Conservation (phyloP, 2,329 filamentous ascomycete species). For the Exophiala sideris region DNA sequence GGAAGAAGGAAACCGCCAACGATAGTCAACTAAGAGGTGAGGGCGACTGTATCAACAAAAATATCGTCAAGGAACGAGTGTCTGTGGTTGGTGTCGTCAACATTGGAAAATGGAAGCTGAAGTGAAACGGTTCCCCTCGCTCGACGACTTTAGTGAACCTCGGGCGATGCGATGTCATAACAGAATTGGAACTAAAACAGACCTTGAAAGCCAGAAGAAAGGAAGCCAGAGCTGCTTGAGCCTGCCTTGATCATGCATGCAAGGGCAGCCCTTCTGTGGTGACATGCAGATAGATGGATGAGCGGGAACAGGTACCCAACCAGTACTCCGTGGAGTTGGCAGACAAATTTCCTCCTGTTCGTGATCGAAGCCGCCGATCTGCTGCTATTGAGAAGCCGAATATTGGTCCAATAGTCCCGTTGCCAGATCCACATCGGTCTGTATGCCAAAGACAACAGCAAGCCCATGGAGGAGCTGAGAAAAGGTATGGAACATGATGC, state of each 20-base stretch:
- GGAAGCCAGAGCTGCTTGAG: neutral
- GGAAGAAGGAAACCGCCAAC: conserved; percentile 5
- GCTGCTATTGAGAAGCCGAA: conserved; percentile 24
- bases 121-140: conserved; percentile 1
- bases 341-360: conserved; percentile 26
- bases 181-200: conserved; percentile 2
- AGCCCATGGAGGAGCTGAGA: conserved; percentile 25
- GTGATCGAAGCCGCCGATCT: conserved; percentile 22
- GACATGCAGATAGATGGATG: conserved; percentile 5
- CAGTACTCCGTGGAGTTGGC: neutral
- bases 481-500: conserved; percentile 1
- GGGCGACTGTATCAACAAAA: conserved; percentile 1
- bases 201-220: neutral
- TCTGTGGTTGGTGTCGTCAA: neutral
- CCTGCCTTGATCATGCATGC: conserved; percentile 13
- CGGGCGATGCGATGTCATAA: conserved; percentile 3
- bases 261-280: conserved; percentile 7
- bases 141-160: neutral
- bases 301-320: conserved; percentile 8
- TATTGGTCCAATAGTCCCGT: conserved; percentile 25
- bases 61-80: neutral
- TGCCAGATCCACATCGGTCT: conserved; percentile 19
- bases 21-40: conserved; percentile 2
- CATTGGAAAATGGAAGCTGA: conserved; percentile 2
- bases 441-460: conserved; percentile 15